Conservation (phyloP, 2,329 filamentous ascomycete genomes). For the Aspergillus persii region DNA sequence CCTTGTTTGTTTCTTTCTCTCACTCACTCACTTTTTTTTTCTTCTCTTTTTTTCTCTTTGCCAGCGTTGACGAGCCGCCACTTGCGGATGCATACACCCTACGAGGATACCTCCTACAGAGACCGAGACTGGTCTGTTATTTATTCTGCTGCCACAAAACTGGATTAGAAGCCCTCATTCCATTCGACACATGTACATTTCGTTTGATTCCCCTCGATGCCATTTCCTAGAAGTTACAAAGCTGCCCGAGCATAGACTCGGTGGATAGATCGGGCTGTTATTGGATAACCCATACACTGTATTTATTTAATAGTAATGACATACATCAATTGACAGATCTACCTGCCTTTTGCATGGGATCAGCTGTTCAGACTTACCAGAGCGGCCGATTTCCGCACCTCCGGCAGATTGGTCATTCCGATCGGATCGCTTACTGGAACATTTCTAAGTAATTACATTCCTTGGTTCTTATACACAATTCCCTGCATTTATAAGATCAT, state of each 20-base stretch:
- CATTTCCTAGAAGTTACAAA: slow-evolving; percentile 8
- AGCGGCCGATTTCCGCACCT: slow-evolving; percentile 24
- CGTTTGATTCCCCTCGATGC: slow-evolving; percentile 5
- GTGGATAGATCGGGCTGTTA: background rate
- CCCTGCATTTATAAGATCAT: background rate
- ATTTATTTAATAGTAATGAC: background rate
- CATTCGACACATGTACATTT: background rate
- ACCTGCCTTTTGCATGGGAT: no score
- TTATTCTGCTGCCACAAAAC: background rate
- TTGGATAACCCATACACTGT: background rate
- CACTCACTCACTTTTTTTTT: no score
- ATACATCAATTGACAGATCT: background rate
- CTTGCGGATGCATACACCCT: background rate
- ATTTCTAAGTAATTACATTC: no score
- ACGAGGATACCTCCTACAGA: background rate
- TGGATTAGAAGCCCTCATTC: background rate
- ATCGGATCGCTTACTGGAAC: slow-evolving; percentile 2
- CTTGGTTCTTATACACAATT: background rate
- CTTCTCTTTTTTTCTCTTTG: slow-evolving; percentile 4
- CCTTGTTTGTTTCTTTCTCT: background rate
- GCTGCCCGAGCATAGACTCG: background rate
- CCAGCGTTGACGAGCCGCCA: background rate
- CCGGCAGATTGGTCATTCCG: background rate
- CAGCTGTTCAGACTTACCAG: background rate
- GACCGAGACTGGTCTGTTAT: background rate